Evolutionary conservation across 2,329 filamentous ascomycete genomes (phyloP).

Genomic region (Sclerotinia spermophila): DNA sequence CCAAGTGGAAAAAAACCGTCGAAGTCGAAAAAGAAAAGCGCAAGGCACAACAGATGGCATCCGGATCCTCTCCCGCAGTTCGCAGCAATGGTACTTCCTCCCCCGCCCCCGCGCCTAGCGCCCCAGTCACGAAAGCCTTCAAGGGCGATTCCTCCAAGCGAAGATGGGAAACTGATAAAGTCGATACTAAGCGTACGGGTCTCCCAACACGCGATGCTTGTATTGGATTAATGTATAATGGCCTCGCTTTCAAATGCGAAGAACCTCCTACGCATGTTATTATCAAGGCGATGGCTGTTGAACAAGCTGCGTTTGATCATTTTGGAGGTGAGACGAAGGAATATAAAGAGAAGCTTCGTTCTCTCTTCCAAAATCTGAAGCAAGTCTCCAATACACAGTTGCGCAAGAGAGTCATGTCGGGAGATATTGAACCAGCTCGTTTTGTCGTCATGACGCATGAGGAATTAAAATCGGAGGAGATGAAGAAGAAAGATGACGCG

Average conservation of each 20-base stretch:
- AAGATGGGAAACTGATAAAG: constrained; percentile 74
- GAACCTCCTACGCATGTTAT: constrained; percentile 70
- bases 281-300: constrained; percentile 74
- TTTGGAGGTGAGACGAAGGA: constrained; percentile 68
- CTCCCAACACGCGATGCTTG: constrained; percentile 75
- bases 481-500: constrained; percentile 69
- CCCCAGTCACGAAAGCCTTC: constrained; percentile 46
- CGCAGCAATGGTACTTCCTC: constrained; percentile 27
- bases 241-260: constrained; percentile 67
- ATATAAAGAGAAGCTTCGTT: constrained; percentile 87
- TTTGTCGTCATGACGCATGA: constrained; percentile 88
- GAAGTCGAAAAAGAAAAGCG: constrained; percentile 59
- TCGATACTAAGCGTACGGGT: constrained; percentile 73
- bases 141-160: constrained; percentile 72
- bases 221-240: constrained; percentile 91
- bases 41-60: constrained; percentile 31
- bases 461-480: constrained; percentile 84
- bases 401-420: constrained; percentile 69
- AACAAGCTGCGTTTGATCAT: constrained; percentile 68
- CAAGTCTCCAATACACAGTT: constrained; percentile 81
- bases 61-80: constrained; percentile 27
- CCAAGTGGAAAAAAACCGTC: constrained; percentile 80
- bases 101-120: constrained; percentile 39
- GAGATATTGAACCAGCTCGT: constrained; percentile 64
- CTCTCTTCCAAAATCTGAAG: constrained; percentile 92